phyloP scores from a whole-genome alignment of 108 stramenopile genomes.

The Craspedostauros australis region DNA sequence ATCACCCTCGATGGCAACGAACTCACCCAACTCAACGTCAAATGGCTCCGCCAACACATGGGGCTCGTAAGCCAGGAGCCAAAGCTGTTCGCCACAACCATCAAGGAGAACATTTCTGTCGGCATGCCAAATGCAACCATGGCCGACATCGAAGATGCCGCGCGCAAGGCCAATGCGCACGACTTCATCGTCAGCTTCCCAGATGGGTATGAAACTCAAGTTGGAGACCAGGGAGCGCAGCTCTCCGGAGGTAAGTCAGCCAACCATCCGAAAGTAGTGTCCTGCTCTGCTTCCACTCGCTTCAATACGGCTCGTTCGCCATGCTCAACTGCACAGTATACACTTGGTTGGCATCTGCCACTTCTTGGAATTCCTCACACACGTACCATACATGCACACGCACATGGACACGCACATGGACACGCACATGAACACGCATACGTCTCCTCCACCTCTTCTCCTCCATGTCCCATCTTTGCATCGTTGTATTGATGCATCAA shows the following conservation, averaged over 20 bases:
- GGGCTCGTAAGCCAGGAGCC: constrained; percentile 89
- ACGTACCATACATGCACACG: too few species aligned
- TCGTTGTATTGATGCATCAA: too few species aligned
- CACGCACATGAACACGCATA: too few species aligned
- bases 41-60: constrained; percentile 69
- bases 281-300: too few species aligned
- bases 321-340: too few species aligned
- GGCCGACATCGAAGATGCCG: constrained; percentile 62
- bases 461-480: too few species aligned
- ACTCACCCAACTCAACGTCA: constrained; percentile 55
- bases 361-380: too few species aligned
- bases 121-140: constrained; percentile 47
- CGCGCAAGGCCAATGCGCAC: constrained; percentile 74
- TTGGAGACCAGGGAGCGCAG: constrained; percentile 43
- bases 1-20: constrained; percentile 76
- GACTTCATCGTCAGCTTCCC: constrained; percentile 65
- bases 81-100: constrained; percentile 67
- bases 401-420: too few species aligned
- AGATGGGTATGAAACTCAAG: constrained; percentile 65
- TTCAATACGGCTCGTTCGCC: too few species aligned
- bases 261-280: too few species aligned
- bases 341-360: too few species aligned
- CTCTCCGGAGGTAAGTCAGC: constrained; percentile 27
- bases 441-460: too few species aligned
- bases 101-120: constrained; percentile 79